These are phyloP conservation scores for Alternaria gansuensis DNA, from an alignment of 2,329 filamentous ascomycete species.

Conservation along the genomic window DNA sequence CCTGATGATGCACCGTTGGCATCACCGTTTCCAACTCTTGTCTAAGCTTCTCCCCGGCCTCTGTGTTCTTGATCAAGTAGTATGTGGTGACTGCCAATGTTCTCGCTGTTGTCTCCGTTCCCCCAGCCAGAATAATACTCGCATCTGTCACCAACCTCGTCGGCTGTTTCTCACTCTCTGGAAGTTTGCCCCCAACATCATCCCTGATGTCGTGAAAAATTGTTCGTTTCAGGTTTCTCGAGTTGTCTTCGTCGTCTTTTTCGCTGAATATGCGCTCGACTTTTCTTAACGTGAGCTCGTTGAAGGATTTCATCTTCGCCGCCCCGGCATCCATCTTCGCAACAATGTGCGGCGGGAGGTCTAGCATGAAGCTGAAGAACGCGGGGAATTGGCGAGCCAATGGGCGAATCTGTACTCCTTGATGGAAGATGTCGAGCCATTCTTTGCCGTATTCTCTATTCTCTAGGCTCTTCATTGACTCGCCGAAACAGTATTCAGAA, in stretches of 20 bases:
- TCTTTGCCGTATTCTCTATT: slow-evolving; percentile 13
- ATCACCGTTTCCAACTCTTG: background rate
- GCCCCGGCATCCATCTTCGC: background rate
- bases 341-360: background rate
- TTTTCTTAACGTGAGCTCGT: background rate
- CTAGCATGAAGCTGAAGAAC: background rate
- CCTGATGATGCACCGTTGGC: background rate
- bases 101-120: slow-evolving; percentile 45
- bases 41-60: background rate
- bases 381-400: slow-evolving; percentile 1
- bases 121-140: slow-evolving; percentile 43
- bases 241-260: background rate
- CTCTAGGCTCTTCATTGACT: slow-evolving; percentile 4
- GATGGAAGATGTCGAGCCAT: background rate
- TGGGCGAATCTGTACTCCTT: background rate
- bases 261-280: background rate
- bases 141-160: slow-evolving; percentile 43
- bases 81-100: slow-evolving; percentile 4
- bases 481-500: slow-evolving; percentile 23
- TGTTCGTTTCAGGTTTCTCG: background rate
- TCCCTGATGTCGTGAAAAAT: background rate
- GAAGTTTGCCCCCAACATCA: slow-evolving; percentile 24
- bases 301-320: background rate
- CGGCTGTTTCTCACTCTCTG: slow-evolving; percentile 23
- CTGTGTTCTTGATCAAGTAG: background rate